A percentile compares a stretch with the other conserved stretches of the same genome.
These are phyloP conservation scores for Mollisiaceae sp. DNA, from an alignment of 2,329 filamentous ascomycete species.

Conservation along the genomic window DNA sequence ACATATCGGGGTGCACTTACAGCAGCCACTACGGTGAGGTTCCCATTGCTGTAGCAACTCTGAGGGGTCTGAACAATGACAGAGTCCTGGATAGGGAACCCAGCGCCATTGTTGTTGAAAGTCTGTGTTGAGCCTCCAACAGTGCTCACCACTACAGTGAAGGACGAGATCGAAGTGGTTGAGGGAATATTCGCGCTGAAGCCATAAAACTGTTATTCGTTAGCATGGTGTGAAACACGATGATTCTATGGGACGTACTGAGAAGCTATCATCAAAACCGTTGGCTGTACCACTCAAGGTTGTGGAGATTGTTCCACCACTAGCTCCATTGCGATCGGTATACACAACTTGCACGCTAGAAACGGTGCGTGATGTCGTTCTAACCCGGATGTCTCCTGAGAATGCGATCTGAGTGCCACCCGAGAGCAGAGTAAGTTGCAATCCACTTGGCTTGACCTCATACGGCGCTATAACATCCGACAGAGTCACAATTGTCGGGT, in stretches of 20 bases:
- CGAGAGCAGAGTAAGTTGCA: conserved; percentile 59
- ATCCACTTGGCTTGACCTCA: conserved; percentile 61
- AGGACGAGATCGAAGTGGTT: conserved; percentile 64
- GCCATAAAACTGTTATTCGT: conserved; percentile 36
- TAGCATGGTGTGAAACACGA: not conserved
- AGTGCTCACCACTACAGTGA: conserved; percentile 58
- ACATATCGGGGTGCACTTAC: conserved; percentile 22
- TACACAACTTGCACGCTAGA: conserved; percentile 57
- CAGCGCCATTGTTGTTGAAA: conserved; percentile 62
- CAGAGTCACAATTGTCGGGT: conserved; percentile 54
- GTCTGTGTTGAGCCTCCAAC: conserved; percentile 51
- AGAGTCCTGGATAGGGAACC: conserved; percentile 59
- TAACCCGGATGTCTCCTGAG: conserved; percentile 61
- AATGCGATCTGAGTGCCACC: conserved; percentile 55
- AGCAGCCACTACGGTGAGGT: conserved; percentile 38
- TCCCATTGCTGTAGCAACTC: conserved; percentile 53
- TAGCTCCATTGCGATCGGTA: conserved; percentile 58
- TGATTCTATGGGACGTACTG: conserved; percentile 51
- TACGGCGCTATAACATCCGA: conserved; percentile 60
- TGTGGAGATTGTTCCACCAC: conserved; percentile 52
- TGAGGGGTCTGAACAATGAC: conserved; percentile 61
- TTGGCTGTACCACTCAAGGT: conserved; percentile 53
- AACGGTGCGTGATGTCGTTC: conserved; percentile 55
- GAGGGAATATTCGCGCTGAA: conserved; percentile 54
- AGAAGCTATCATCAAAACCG: conserved; percentile 66